These are phyloP conservation scores for Fusarium sp. DNA, from an alignment of 2,329 filamentous ascomycete genomes.

Conservation along the genomic window DNA sequence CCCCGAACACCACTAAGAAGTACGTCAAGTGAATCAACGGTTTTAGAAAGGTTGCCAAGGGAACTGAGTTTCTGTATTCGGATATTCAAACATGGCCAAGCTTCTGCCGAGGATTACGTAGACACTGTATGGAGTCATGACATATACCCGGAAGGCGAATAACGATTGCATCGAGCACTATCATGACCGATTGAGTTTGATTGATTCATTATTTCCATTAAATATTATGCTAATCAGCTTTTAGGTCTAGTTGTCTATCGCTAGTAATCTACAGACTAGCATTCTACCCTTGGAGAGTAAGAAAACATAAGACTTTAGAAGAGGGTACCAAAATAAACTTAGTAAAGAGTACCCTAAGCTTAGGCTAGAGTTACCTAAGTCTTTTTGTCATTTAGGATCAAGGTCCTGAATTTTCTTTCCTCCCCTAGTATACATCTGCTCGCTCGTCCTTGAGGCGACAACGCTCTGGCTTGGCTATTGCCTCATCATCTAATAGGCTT, in stretches of 20 bases:
- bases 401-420: too few species aligned
- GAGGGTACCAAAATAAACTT: too few species aligned
- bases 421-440: neutral
- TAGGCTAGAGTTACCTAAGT: too few species aligned
- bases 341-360: too few species aligned
- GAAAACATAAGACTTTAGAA: too few species aligned
- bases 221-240: neutral
- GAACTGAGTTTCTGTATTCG: neutral
- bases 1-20: neutral
- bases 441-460: conserved; percentile 1
- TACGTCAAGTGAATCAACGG: neutral
- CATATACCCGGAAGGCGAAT: neutral
- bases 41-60: neutral
- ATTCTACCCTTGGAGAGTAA: neutral
- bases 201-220: neutral
- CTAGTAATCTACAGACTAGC: neutral
- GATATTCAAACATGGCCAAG: neutral
- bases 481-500: neutral
- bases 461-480: neutral
- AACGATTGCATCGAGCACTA: neutral
- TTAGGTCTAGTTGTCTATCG: neutral
- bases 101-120: neutral
- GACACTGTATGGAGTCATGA: neutral
- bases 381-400: too few species aligned
- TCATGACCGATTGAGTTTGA: neutral